Percentiles rank a stretch among this genome's conserved stretches.
These are phyloP conservation scores for Saturnispora saitoi DNA, from an alignment of 805 yeast species.

Conservation along the genomic window DNA sequence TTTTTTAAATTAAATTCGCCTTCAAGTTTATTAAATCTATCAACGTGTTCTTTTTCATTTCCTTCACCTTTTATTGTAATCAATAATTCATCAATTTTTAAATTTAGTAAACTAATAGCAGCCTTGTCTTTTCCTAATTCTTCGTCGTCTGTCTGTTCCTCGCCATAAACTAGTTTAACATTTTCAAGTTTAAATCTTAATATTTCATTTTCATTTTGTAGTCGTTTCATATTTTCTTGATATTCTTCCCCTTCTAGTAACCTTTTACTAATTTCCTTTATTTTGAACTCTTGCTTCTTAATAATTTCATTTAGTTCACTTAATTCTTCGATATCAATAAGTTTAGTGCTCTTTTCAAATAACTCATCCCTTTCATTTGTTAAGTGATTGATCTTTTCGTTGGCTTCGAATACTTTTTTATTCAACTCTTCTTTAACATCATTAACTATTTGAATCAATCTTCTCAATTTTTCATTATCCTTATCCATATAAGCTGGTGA, in stretches of 20 bases:
- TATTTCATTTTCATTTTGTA: conserved; percentile 38
- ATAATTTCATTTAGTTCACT: conserved; percentile 44
- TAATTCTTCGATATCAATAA: conserved; percentile 4
- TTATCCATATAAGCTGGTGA: conserved; percentile 14
- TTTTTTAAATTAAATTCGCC: conserved; percentile 22
- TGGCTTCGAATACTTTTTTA: conserved; percentile 48
- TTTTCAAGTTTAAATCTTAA: conserved; percentile 33
- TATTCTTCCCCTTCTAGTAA: conserved; percentile 37
- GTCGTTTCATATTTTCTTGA: conserved; percentile 38
- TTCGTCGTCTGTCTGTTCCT: background rate
- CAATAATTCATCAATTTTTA: background rate
- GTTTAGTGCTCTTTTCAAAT: conserved; percentile 5
- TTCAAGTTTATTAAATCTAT: conserved; percentile 24
- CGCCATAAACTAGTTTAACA: background rate
- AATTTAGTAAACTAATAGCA: background rate
- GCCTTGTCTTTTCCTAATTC: conserved; percentile 18
- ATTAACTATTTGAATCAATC: conserved; percentile 21
- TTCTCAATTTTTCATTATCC: conserved; percentile 17
- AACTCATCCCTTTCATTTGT: conserved; percentile 30
- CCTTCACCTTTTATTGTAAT: background rate
- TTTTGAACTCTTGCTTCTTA: conserved; percentile 41
- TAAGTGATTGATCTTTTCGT: conserved; percentile 40
- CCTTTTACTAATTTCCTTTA: conserved; percentile 33
- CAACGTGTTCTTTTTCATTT: background rate
- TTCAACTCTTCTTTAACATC: conserved; percentile 36